Evolutionary conservation across 2,329 filamentous ascomycete species (phyloP).

Genomic region (Cryoendolithus antarcticus): DNA sequence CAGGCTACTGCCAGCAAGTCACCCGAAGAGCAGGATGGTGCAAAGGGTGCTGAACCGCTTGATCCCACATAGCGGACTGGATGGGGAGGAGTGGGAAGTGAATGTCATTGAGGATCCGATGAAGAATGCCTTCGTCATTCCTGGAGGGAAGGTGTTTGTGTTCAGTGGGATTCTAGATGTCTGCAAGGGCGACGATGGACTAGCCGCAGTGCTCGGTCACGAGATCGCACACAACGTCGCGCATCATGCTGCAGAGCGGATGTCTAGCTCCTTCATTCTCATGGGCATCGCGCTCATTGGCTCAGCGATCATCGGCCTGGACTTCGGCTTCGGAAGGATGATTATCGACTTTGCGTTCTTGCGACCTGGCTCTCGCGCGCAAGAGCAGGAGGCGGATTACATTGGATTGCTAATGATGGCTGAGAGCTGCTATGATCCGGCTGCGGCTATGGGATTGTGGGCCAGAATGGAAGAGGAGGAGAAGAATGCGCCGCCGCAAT

Average conservation of each 20-base stretch:
- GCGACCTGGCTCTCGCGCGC: constrained; percentile 55
- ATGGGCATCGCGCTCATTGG: constrained; percentile 26
- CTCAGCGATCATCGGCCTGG: constrained; percentile 31
- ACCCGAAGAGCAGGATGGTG: constrained; percentile 46
- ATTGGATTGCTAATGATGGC: constrained; percentile 77
- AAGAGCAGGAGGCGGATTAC: constrained; percentile 66
- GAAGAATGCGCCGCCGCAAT: constrained; percentile 48
- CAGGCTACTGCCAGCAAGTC: constrained; percentile 46
- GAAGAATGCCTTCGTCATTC: constrained; percentile 66
- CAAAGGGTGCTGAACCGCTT: constrained; percentile 52
- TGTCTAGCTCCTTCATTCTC: constrained; percentile 32
- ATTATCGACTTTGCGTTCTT: constrained; percentile 52
- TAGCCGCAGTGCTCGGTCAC: constrained; percentile 66
- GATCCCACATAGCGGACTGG: constrained; percentile 53
- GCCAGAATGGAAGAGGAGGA: constrained; percentile 48
- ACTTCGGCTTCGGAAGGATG: constrained; percentile 24
- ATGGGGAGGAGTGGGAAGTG: constrained; percentile 53
- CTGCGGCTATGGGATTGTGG: constrained; percentile 52
- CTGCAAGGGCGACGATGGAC: constrained; percentile 52
- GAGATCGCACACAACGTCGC: constrained; percentile 70
- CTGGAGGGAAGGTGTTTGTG: constrained; percentile 68
- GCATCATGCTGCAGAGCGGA: constrained; percentile 53
- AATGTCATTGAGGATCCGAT: constrained; percentile 57
- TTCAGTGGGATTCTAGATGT: constrained; percentile 60
- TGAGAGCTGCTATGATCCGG: constrained; percentile 63